A percentile compares a stretch with the other conserved stretches of the same genome.
These are phyloP conservation scores for Saccharum spontaneum DNA, from an alignment of 176 grass and related monocot genomes.

Conservation along the genomic window DNA sequence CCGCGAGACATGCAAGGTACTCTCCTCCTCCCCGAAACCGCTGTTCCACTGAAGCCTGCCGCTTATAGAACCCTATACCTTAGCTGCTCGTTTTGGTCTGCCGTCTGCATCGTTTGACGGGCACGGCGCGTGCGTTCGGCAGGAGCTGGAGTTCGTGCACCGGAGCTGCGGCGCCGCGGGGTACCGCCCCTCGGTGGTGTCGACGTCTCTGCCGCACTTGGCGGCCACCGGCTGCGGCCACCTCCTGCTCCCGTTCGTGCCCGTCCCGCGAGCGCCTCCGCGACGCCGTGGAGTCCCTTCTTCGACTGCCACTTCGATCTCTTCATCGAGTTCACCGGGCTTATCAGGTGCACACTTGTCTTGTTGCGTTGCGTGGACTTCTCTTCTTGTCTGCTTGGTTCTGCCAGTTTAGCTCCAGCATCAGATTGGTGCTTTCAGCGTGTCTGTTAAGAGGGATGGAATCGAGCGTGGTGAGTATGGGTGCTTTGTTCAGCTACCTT, in stretches of 20 bases:
- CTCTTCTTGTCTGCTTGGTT: neutral
- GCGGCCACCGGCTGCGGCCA: slow-evolving; percentile 72
- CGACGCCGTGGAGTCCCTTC: slow-evolving; percentile 67
- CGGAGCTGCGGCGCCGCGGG: slow-evolving; percentile 70
- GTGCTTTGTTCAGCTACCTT: neutral
- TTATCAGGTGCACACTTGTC: slow-evolving; percentile 66
- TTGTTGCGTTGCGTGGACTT: neutral
- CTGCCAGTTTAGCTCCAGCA: neutral
- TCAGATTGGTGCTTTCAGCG: neutral
- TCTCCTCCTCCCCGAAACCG: neutral
- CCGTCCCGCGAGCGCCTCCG: slow-evolving; percentile 66
- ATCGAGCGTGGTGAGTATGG: neutral
- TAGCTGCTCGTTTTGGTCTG: slow-evolving; percentile 11
- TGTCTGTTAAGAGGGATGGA: neutral
- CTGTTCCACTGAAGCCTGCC: neutral
- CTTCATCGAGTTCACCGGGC: slow-evolving; percentile 91
- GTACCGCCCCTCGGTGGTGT: slow-evolving; percentile 76
- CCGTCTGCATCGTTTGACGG: neutral
- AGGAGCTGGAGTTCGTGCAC: slow-evolving; percentile 95
- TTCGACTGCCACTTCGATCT: slow-evolving; percentile 82
- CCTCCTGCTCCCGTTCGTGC: slow-evolving; percentile 75
- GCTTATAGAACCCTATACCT: slow-evolving; percentile 14
- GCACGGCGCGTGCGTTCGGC: neutral
- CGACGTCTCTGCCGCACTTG: slow-evolving; percentile 74
- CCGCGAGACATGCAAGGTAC: slow-evolving; percentile 76